Conservation (phyloP, 257 asterid genomes). For the Apocynum venetum region DNA sequence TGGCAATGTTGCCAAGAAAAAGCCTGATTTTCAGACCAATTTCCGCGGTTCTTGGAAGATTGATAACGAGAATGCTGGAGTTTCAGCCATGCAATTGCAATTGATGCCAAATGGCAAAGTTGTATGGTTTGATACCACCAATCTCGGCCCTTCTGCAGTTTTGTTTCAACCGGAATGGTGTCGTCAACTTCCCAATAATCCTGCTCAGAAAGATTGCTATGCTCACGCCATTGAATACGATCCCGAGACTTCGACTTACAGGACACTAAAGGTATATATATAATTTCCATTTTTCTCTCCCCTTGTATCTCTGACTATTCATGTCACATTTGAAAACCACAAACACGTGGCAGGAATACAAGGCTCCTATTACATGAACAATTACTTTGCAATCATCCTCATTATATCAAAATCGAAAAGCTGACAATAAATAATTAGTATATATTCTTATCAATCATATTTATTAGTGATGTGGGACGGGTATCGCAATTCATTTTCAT, state of each 20-base stretch:
- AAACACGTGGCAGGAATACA: too few relatives aligned
- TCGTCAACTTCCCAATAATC: slow-evolving; percentile 16
- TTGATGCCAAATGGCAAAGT: slow-evolving; percentile 70
- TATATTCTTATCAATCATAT: too few relatives aligned
- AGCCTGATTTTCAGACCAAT: slow-evolving; percentile 3
- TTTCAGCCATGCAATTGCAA: slow-evolving; percentile 82
- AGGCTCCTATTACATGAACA: too few relatives aligned
- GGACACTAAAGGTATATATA: slow-evolving; percentile 48
- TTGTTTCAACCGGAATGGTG: slow-evolving; percentile 37
- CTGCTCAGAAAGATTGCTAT: slow-evolving; percentile 47
- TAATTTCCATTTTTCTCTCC: too few relatives aligned
- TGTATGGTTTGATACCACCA: slow-evolving; percentile 71
- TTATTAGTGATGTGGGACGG: too few relatives aligned
- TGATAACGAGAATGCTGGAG: slow-evolving; percentile 51
- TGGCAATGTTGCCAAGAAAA: slow-evolving; percentile 3
- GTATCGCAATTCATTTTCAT: too few relatives aligned
- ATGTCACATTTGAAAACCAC: too few relatives aligned
- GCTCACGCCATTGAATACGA: slow-evolving; percentile 78
- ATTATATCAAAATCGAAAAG: too few relatives aligned
- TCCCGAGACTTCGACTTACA: slow-evolving; percentile 39
- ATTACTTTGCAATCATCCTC: too few relatives aligned
- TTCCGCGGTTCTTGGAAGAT: slow-evolving; percentile 49
- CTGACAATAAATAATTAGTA: too few relatives aligned
- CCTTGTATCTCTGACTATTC: neutral
- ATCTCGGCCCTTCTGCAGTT: slow-evolving; percentile 64